Evolutionary conservation across 1,139 yeast genomes (phyloP), one percentile per base, ranked within the genome.

Genomic region (Debaryomycetaceae sp.): DNA sequence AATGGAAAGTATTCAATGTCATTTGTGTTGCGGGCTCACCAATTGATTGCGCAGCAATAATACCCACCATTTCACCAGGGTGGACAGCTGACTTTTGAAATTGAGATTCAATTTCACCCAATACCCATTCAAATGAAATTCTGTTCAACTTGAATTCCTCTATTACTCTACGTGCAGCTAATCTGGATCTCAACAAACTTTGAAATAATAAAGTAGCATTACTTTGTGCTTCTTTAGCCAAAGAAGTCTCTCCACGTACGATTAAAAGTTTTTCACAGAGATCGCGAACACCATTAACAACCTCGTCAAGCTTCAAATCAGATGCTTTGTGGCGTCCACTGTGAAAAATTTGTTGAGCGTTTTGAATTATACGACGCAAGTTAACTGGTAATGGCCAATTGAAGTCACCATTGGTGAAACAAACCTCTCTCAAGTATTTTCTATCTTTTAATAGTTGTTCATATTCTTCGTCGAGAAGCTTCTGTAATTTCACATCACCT

Each of bases 11-110:
- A 63, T 92, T 92, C 69, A 92, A 79, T 0, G 99, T 92, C 99
- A 92, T 92, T 69, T 92, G 99, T 19, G 99, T 92, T 19, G 98
- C 98, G 38, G 99, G 99, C 65, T 92, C 99, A 73, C 99, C 99
- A 71, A 92, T 92, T 35, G 97, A 89, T 72, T 92, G 99, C 1
- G 99, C 98, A 41, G 98, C 99, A 58, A 92, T 80, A 41, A 92
- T 97, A 73, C 99, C 99, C 44, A 94, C 98, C 98, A 92, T 92
- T 65, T 92, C 98, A 75, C 99, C 99, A 8, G 99, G 97, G 52
- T 94, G 94, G 37, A 91, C 98, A 57, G 89, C 73, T 4, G 98
- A 84, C 64, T 86, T 87, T 52, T 87, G 91, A 70, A 91, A 94
- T 63, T 91, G 97, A 18, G 92, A 79, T 59, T 89, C 96, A 52